phyloP scores from a whole-genome alignment of 176 grass and related monocot genomes.

The Ampelocalamus luodianensis region DNA sequence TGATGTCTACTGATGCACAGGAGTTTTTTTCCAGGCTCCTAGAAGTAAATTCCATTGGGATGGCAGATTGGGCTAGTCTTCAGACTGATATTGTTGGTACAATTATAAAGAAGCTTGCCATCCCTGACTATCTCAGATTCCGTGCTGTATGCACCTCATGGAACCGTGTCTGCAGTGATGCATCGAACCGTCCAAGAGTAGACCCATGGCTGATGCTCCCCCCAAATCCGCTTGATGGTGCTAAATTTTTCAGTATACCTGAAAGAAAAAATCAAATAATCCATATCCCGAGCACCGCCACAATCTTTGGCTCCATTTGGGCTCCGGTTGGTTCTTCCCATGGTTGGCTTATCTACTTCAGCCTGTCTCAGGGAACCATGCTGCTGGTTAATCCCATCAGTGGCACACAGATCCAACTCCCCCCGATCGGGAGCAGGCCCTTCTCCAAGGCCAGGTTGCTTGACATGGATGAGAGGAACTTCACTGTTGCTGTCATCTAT shows the following conservation, averaged over 20 bases:
- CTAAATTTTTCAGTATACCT: slow-evolving; percentile 54
- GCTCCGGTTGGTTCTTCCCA: slow-evolving; percentile 53
- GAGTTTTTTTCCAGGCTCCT: slow-evolving; percentile 20
- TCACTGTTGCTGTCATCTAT: slow-evolving; percentile 48
- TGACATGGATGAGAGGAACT: slow-evolving; percentile 52
- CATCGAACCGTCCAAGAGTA: slow-evolving; percentile 45
- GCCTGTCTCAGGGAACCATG: slow-evolving; percentile 24
- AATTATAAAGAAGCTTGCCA: slow-evolving; percentile 55
- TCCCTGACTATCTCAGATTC: slow-evolving; percentile 63
- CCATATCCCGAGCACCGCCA: slow-evolving; percentile 11
- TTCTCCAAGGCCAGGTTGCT: slow-evolving; percentile 56
- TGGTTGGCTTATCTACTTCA: slow-evolving; percentile 59
- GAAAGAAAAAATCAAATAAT: slow-evolving; percentile 53
- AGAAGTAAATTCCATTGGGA: slow-evolving; percentile 30
- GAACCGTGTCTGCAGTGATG: slow-evolving; percentile 51
- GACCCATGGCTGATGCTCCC: slow-evolving; percentile 62
- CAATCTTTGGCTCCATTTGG: slow-evolving; percentile 48
- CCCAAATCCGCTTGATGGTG: slow-evolving; percentile 2
- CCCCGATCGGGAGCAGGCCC: slow-evolving; percentile 9
- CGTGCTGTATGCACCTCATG: slow-evolving; percentile 58
- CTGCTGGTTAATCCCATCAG: slow-evolving; percentile 55
- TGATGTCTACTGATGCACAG: slow-evolving; percentile 10
- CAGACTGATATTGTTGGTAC: slow-evolving; percentile 53
- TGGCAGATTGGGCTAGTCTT: slow-evolving; percentile 55
- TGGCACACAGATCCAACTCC: slow-evolving; percentile 35